Base-by-base conservation (phyloP, 257 asterid species). In the Scutellaria baicalensis region DNA sequence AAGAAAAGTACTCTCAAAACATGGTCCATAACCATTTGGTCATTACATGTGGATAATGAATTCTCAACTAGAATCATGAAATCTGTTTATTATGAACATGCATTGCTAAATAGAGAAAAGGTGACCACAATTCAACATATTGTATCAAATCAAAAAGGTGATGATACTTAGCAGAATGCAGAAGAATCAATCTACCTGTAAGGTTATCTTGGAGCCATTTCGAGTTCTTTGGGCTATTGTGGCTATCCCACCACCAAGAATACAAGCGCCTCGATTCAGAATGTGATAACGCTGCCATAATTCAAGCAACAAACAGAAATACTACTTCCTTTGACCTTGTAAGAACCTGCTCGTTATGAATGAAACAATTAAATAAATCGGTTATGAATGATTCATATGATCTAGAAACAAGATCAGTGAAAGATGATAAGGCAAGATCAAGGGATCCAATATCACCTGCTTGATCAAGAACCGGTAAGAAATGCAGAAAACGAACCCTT, bases 191-290 rank as follows among this genome's bases (percentile, higher is more conserved):
- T 20, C 2, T 9, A 89, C 98, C 97, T 64, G 93, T 78, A 50
- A 90, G 93, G 79, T 92, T 92, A n/a, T 92, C 96, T 73, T 90
- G 95, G 78, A 92, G 98, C 97, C 97, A 90, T 86, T 92, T 92
- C 2, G 98, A 92, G 83, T 90, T 92, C 81, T 88, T 92, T 1
- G 98, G 98, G 89, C 90, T 80, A 48, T 78, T 84, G 81, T 92
- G 98, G 86, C 97, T 90, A 69, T 90, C 98, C 98, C 97, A 90
- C 97, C 95, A 92, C 97, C 98, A 92, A 12, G 98, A 92, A 64
- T 90, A 90, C 84, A 72, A 27, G 40, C 95, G 83, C 71, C 95
- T 85, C 13, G 96, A 84, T 20, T 90, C 95, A 3, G 95, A 80
- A 13, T 76, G 83, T 10, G 78, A 79, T 65, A 85, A 51, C 45